These are phyloP conservation scores for Tylopilus sp. DNA, from an alignment of 768 basidiomycete genomes.

Conservation along the genomic window DNA sequence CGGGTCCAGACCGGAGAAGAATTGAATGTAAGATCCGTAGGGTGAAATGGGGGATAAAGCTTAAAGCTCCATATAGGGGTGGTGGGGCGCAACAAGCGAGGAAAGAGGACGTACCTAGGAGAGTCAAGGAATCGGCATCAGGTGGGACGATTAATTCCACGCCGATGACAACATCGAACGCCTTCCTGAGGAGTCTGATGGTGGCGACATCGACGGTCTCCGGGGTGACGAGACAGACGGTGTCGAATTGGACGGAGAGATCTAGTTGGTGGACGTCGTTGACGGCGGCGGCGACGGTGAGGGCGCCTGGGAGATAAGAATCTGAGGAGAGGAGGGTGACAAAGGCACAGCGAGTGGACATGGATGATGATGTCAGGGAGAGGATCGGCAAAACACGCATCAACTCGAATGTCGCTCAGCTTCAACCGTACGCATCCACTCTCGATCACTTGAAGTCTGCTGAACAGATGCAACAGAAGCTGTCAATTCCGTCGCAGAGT, in stretches of 20 bases:
- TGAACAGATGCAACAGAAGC: slow-evolving; percentile 43
- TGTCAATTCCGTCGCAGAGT: slow-evolving; percentile 63
- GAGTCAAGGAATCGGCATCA: slow-evolving; percentile 59
- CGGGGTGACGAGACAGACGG: slow-evolving; percentile 91
- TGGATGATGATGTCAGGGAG: slow-evolving; percentile 26
- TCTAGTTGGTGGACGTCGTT: slow-evolving; percentile 64
- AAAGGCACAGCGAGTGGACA: slow-evolving; percentile 75
- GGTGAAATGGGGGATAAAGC: neutral
- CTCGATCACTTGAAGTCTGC: neutral
- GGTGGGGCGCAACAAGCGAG: neutral
- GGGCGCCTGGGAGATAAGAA: slow-evolving; percentile 88
- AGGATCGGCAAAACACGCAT: slow-evolving; percentile 11
- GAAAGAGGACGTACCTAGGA: slow-evolving; percentile 64
- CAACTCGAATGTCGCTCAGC: slow-evolving; percentile 30
- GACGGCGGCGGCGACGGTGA: slow-evolving; percentile 82
- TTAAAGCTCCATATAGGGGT: neutral
- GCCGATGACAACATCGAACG: slow-evolving; percentile 83
- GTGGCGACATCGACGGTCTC: slow-evolving; percentile 84
- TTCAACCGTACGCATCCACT: slow-evolving; percentile 35
- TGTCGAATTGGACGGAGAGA: slow-evolving; percentile 55
- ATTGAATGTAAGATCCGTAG: slow-evolving; percentile 8
- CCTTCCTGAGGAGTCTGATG: slow-evolving; percentile 73
- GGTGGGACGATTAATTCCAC: slow-evolving; percentile 83
- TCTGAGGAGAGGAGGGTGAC: slow-evolving; percentile 92
- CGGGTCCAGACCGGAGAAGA: too few species aligned